phyloP scores from a whole-genome alignment of 148 eudicot genomes.

The Rhododendron mucronatum region DNA sequence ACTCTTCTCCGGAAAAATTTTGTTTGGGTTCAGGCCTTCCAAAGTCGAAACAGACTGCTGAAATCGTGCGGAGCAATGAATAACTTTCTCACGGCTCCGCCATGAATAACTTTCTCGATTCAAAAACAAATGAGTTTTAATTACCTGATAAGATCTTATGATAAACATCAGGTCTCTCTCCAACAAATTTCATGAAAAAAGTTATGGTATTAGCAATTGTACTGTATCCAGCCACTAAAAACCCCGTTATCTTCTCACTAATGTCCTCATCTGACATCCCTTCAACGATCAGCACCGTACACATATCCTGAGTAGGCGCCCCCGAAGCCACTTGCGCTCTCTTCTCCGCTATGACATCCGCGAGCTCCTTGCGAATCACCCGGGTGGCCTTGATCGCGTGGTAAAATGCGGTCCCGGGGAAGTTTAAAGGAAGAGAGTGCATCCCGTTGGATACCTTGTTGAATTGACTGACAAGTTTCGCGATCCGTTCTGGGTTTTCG shows the following conservation, averaged over 20 bases:
- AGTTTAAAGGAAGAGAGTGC: neutral
- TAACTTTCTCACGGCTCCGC: too few species aligned
- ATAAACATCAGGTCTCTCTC: constrained; percentile 6
- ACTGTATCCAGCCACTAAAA: neutral
- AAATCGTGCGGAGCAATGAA: too few species aligned
- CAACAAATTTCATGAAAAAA: neutral
- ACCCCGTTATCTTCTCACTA: neutral
- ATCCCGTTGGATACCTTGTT: too few species aligned
- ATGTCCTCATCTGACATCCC: constrained; percentile 4
- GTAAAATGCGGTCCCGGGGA: constrained; percentile 12
- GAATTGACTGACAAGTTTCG: neutral
- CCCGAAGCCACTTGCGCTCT: neutral
- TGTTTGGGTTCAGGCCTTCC: too few species aligned
- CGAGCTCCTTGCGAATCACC: constrained; percentile 13
- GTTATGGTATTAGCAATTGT: too few species aligned
- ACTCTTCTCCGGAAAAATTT: too few species aligned
- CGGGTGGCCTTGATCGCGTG: neutral
- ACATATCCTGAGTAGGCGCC: neutral
- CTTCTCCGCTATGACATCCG: constrained; percentile 8
- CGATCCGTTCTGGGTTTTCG: constrained; percentile 7
- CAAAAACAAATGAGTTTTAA: neutral
- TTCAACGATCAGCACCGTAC: neutral
- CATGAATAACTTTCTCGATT: too few species aligned
- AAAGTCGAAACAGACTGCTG: too few species aligned
- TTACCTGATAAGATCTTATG: neutral